These are phyloP conservation scores for Ocimum tenuiflorum DNA, from an alignment of 257 asterid genomes.

Conservation along the genomic window DNA sequence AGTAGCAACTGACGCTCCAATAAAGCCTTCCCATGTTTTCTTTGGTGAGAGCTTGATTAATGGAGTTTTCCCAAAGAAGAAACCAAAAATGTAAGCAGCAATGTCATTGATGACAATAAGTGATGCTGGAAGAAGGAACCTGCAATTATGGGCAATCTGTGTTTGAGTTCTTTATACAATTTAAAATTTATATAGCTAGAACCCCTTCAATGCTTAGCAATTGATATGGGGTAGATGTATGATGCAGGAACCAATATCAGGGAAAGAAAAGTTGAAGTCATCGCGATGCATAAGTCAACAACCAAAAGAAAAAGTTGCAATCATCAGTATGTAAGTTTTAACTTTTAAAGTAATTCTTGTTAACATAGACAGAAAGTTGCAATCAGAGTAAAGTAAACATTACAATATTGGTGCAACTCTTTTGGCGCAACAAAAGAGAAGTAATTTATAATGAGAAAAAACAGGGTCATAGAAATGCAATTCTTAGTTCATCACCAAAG, in stretches of 20 bases:
- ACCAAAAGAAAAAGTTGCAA: background rate
- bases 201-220: background rate
- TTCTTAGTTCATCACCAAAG: background rate
- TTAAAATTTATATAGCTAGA: background rate
- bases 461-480: background rate
- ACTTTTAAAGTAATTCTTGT: too few species aligned
- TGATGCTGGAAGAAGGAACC: constrained; percentile 98
- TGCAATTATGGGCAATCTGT: constrained; percentile 39
- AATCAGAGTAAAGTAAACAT: background rate
- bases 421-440: background rate
- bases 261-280: constrained; percentile 6
- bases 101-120: constrained; percentile 83
- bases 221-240: background rate
- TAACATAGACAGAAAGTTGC: background rate
- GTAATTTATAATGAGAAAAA: background rate
- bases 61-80: constrained; percentile 91
- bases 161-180: constrained; percentile 15
- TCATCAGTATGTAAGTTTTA: background rate
- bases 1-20: constrained; percentile 89
- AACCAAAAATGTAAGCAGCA: constrained; percentile 85
- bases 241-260: background rate
- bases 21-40: constrained; percentile 98
- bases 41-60: constrained; percentile 92
- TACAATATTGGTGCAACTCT: background rate
- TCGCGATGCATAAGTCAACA: background rate